Evolutionary conservation across 495 filamentous ascomycete species (phyloP).

Genomic region (Margaritispora aquatica): DNA sequence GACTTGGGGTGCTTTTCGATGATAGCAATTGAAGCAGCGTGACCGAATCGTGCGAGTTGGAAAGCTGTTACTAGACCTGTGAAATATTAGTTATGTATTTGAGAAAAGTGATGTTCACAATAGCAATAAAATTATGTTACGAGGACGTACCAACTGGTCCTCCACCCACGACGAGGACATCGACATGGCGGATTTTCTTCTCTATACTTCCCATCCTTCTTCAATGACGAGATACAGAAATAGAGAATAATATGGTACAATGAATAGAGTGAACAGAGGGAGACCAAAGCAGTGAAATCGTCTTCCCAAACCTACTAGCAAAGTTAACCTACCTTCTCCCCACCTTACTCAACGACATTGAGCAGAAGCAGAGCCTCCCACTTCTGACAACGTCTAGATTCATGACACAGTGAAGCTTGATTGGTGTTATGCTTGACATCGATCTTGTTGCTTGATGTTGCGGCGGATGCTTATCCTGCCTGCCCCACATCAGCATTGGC

Average conservation of each 20-base stretch:
- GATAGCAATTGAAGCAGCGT: constrained; percentile 21
- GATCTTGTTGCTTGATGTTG: not conserved
- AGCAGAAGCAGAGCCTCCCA: not conserved
- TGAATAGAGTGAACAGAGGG: not conserved
- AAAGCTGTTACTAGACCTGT: constrained; percentile 39
- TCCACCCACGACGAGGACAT: constrained; percentile 22
- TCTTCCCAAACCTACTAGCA: not conserved
- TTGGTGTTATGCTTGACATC: not conserved
- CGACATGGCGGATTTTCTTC: constrained; percentile 8
- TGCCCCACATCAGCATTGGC: not conserved
- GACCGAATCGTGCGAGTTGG: constrained; percentile 28
- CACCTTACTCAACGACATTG: not conserved
- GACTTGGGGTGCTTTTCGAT: constrained; percentile 38
- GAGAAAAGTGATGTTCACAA: not conserved
- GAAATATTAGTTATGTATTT: not conserved
- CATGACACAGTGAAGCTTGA: not conserved
- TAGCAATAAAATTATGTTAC: no score
- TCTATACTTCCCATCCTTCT: constrained; percentile 1
- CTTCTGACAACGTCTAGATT: not conserved
- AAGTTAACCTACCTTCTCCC: not conserved
- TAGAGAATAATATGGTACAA: not conserved
- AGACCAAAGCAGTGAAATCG: not conserved
- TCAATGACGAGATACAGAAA: not conserved
- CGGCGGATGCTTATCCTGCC: not conserved
- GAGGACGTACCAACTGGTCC: constrained; percentile 17